A percentile compares a stretch with the other conserved stretches of the same genome.
Evolutionary conservation across 305 asterid species (phyloP).

Genomic region (Solanum hybrid): DNA sequence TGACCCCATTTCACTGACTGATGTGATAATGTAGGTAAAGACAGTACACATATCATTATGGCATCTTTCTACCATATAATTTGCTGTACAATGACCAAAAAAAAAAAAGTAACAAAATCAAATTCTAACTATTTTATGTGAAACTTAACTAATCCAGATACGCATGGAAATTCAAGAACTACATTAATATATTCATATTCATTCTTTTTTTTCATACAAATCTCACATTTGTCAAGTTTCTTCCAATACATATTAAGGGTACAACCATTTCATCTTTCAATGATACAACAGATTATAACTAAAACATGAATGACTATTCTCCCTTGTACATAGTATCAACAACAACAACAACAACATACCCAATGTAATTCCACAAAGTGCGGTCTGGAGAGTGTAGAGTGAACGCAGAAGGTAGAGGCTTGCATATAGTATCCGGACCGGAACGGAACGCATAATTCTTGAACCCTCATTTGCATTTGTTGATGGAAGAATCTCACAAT

Average conservation of each 20-base stretch:
- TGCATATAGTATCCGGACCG: not conserved
- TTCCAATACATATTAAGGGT: not conserved
- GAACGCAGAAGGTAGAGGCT: not conserved
- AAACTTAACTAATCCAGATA: not conserved
- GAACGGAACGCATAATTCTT: not conserved
- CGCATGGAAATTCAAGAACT: not conserved
- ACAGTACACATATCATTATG: not conserved
- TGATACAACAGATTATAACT: not conserved
- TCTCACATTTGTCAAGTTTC: not conserved
- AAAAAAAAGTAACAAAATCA: not conserved
- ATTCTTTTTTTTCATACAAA: not conserved
- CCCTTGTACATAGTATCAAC: not conserved
- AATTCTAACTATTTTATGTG: not conserved
- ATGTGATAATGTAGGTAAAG: not conserved
- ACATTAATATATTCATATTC: not conserved
- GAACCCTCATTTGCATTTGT: not conserved
- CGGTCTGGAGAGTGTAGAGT: not conserved
- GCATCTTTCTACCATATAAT: not conserved
- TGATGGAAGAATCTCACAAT: not conserved
- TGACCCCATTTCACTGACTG: slow-evolving; percentile 1
- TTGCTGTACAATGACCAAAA: not conserved
- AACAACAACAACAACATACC: not conserved
- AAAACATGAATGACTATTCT: not conserved
- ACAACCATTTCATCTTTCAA: not conserved
- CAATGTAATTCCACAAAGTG: not conserved